Evolutionary conservation across 257 asterid genomes (phyloP).

Genomic region (Vinca minor): DNA sequence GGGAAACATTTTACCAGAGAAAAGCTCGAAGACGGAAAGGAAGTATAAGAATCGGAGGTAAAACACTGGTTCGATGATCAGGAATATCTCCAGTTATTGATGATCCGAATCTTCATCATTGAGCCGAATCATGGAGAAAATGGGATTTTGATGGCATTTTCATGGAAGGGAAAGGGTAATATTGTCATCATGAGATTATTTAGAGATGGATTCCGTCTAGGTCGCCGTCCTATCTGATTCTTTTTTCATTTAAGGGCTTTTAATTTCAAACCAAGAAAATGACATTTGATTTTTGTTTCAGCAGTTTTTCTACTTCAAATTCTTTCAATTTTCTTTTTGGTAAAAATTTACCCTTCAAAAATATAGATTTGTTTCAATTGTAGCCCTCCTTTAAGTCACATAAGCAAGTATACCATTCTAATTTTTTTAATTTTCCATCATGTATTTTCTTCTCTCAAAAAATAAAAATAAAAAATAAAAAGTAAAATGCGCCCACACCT

Average conservation of each 20-base stretch:
- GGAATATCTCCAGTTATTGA: neutral
- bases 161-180: neutral
- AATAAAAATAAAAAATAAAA: too few relatives aligned
- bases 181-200: neutral
- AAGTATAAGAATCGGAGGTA: neutral
- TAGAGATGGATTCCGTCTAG: neutral
- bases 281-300: neutral
- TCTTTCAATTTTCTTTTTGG: too few relatives aligned
- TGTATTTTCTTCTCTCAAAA: too few relatives aligned
- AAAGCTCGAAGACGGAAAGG: neutral
- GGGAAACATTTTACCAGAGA: neutral
- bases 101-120: constrained; percentile 5
- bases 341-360: too few relatives aligned
- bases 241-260: neutral
- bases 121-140: neutral
- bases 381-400: too few relatives aligned
- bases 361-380: too few relatives aligned
- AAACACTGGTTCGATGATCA: neutral
- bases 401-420: too few relatives aligned
- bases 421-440: too few relatives aligned
- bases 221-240: neutral
- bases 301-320: neutral
- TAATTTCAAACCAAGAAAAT: neutral
- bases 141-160: neutral
- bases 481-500: too few relatives aligned